phyloP scores from a whole-genome alignment of 2,329 filamentous ascomycete genomes.

The Scytalidium sp. region DNA sequence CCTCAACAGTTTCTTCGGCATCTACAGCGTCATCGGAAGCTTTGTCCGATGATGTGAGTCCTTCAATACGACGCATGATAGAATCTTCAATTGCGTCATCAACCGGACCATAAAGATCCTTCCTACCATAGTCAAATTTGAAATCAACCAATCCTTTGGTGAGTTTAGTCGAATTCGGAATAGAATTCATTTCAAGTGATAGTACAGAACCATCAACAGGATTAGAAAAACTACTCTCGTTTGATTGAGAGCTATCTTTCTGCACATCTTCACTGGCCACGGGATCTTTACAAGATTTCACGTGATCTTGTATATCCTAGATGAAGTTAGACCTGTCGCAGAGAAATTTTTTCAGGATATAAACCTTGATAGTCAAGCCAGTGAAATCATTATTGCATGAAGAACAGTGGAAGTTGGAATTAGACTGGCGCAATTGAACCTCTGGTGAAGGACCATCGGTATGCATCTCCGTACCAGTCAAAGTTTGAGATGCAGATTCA shows the following conservation, averaged over 20 bases:
- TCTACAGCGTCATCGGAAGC: conserved; percentile 3
- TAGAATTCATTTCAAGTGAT: not conserved
- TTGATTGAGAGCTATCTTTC: not conserved
- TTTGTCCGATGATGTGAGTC: not conserved
- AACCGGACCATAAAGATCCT: not conserved
- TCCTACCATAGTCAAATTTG: not conserved
- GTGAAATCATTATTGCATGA: conserved; percentile 7
- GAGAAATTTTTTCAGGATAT: not conserved
- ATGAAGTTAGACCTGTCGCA: conserved; percentile 13
- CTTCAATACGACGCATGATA: not conserved
- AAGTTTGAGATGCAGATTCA: not conserved
- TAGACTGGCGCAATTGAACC: not conserved
- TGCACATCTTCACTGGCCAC: not conserved
- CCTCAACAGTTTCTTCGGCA: conserved; percentile 6
- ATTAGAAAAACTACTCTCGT: not conserved
- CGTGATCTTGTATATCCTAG: conserved; percentile 26
- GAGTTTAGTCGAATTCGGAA: not conserved
- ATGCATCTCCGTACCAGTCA: not conserved
- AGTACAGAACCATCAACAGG: not conserved
- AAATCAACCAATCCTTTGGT: not conserved
- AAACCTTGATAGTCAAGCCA: conserved; percentile 8
- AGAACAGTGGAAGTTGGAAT: not conserved
- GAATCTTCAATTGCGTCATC: not conserved
- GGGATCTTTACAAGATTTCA: conserved; percentile 17
- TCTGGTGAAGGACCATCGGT: not conserved